Conservation (phyloP, 2,329 filamentous ascomycete species). For the Aspergillus amoenus region DNA sequence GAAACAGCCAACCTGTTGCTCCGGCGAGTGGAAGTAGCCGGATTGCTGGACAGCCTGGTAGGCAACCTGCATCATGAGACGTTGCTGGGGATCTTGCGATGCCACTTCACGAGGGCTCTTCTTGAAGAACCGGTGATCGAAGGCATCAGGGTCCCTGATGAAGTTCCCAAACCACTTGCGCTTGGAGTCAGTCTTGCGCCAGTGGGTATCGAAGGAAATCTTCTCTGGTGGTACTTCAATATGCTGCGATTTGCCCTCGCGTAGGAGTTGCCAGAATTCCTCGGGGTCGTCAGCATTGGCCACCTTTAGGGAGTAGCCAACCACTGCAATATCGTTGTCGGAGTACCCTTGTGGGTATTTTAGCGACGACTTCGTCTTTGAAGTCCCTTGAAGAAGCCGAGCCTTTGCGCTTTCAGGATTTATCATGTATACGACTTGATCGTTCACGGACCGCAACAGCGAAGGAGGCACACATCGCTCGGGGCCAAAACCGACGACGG, state of each 20-base stretch:
- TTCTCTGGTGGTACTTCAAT: slow-evolving; percentile 10
- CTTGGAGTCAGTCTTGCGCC: background rate
- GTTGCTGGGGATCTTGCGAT: slow-evolving; percentile 32
- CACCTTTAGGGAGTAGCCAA: slow-evolving; percentile 36
- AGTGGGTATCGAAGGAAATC: slow-evolving; percentile 1
- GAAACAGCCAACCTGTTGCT: slow-evolving; percentile 26
- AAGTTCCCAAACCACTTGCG: slow-evolving; percentile 18
- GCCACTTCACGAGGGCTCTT: slow-evolving; percentile 25
- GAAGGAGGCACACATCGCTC: slow-evolving; percentile 39
- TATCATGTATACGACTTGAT: too few relatives aligned
- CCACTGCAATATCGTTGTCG: slow-evolving; percentile 27
- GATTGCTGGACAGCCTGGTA: slow-evolving; percentile 35
- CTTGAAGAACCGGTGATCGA: slow-evolving; percentile 35
- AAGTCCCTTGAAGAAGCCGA: too few relatives aligned
- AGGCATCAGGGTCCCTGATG: slow-evolving; percentile 18
- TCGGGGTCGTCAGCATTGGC: slow-evolving; percentile 34
- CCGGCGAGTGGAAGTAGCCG: slow-evolving; percentile 24
- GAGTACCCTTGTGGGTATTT: background rate
- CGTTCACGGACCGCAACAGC: slow-evolving; percentile 1
- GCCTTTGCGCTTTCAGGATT: too few relatives aligned
- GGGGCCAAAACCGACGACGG: slow-evolving; percentile 38
- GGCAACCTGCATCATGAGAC: slow-evolving; percentile 27
- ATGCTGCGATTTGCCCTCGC: slow-evolving; percentile 29
- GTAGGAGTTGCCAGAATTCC: slow-evolving; percentile 33
- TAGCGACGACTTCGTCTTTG: background rate